Percentiles rank a stretch among this genome's conserved stretches.
phyloP scores from a whole-genome alignment of 2,329 filamentous ascomycete species.

The Trichophyton simii region DNA sequence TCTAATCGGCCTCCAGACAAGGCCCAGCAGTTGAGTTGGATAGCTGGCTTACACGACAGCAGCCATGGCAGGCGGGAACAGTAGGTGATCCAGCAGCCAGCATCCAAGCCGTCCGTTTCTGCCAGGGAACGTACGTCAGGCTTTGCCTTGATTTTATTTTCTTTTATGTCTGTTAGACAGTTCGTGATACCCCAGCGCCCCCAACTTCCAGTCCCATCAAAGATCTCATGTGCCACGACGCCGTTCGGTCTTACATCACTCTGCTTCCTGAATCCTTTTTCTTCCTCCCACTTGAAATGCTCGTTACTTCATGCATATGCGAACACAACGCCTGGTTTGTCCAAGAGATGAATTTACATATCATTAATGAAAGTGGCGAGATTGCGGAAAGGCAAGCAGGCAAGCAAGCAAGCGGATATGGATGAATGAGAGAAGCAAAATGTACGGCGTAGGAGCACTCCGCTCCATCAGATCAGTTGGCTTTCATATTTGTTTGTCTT shows the following conservation, averaged over 20 bases:
- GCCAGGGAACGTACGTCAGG: background rate
- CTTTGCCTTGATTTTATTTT: background rate
- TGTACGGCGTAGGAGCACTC: too few species aligned
- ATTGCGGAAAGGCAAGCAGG: background rate
- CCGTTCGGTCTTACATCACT: constrained; percentile 1
- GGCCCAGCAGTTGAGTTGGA: background rate
- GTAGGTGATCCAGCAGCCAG: background rate
- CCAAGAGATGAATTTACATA: too few species aligned
- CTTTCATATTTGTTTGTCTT: background rate
- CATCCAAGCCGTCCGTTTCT: background rate
- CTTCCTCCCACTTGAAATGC: background rate
- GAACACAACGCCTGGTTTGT: background rate
- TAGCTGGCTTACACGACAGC: background rate
- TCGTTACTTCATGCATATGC: background rate
- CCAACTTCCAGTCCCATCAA: background rate
- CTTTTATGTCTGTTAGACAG: background rate
- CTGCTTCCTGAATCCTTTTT: background rate
- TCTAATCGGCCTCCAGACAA: background rate
- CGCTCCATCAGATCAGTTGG: too few species aligned
- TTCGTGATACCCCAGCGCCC: background rate
- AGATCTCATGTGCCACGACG: constrained; percentile 1
- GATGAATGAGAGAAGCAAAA: too few species aligned
- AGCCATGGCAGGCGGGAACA: background rate
- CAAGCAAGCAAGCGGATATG: background rate
- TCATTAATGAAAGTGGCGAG: background rate